Evolutionary conservation across 2,329 filamentous ascomycete species (phyloP), one percentile per base, ranked within the genome.

Genomic region (Pseudogymnoascus sp.): DNA sequence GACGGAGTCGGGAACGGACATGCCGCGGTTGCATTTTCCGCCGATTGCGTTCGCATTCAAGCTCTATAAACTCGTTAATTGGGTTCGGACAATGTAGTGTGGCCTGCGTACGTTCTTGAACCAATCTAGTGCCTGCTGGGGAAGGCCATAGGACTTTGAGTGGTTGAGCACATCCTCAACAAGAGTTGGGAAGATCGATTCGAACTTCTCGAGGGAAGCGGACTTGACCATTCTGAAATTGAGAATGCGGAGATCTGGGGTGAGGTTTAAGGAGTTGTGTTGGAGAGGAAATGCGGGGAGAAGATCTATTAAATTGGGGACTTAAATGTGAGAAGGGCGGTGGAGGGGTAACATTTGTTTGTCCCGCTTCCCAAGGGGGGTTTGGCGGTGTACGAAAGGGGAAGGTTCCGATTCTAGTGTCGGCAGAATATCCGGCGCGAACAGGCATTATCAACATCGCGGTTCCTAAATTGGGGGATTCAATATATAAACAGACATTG

Each of bases 11-110:
- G 94, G 88, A 62, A 97, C 92, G 55, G 92, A 97, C 84, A 99
- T 95, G 77, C 94, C 94, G 71, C 94, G 90, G 79, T 99, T 99
- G 79, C 92, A 96, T 81, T 99, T 99, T 72, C 94, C 94, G 67
- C 94, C 94, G 59, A 94, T 78, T 5, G 90, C 84, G 77, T 99
- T 99, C 77, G 84, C 81, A 71, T 92, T 82, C 69, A 97, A 82
- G 63, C 82, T 87, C 90, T 96, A 68, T 30, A 59, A 57, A 37
- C 18, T 57, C 23, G 41, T 48, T 41, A 30, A 58, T 38, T 19
- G 33, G 35, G 39, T 9, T 48, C 41, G 23, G 6, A 18, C 41
- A 48, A 48, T 48, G 41, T 48, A 8, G 41, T 10, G 21, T 28
- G 41, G 23, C n/a, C 23, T 19, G 65, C 75, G 67, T 72, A 94